Evolutionary conservation across 2,329 filamentous ascomycete species (phyloP).

Genomic region (Fusarium veterinarium): DNA sequence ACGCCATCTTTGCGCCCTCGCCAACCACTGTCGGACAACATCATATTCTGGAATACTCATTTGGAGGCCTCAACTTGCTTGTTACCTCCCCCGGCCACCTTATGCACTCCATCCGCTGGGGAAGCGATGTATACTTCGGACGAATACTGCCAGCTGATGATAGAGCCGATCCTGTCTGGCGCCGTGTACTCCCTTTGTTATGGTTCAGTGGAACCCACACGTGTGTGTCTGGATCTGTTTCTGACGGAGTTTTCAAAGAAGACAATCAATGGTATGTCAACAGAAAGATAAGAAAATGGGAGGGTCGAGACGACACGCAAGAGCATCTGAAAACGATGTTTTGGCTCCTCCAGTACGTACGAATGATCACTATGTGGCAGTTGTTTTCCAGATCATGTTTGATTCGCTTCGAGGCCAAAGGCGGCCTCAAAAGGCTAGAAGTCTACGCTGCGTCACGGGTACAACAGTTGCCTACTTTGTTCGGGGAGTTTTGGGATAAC

Average conservation of each 20-base stretch:
- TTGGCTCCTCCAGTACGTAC: not conserved
- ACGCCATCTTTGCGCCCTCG: not conserved
- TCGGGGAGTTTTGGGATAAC: not conserved
- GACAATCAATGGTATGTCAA: not conserved
- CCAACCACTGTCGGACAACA: not conserved
- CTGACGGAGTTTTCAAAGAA: not conserved
- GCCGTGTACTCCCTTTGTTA: not conserved
- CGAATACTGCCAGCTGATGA: not conserved
- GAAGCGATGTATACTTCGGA: not conserved
- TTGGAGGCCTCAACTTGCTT: not conserved
- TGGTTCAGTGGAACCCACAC: not conserved
- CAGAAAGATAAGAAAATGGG: not conserved
- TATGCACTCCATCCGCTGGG: not conserved
- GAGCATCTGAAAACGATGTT: not conserved
- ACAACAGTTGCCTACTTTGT: not conserved
- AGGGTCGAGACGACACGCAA: accelerated
- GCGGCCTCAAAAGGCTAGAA: not conserved
- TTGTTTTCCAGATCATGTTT: not conserved
- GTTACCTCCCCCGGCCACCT: not conserved
- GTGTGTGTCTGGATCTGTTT: not conserved
- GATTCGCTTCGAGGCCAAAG: not conserved
- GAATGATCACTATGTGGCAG: not conserved
- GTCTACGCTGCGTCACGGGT: not conserved
- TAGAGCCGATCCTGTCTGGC: not conserved
- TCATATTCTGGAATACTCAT: not conserved